A percentile compares a stretch with the other conserved stretches of the same genome.
Conservation (phyloP, 2,329 filamentous ascomycete genomes). For the Trichoderma atroviride region DNA sequence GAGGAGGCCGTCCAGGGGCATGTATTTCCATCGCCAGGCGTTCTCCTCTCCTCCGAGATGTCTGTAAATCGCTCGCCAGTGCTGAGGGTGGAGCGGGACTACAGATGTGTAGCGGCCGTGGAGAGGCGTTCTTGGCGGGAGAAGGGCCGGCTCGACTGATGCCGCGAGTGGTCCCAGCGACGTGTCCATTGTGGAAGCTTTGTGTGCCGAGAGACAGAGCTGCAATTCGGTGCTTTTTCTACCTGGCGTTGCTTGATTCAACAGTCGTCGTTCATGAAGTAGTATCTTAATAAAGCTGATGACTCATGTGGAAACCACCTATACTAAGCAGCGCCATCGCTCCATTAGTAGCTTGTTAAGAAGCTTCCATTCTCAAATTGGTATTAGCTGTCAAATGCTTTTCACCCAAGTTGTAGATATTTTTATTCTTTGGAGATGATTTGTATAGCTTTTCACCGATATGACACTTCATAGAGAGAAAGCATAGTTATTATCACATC, state of each 20-base stretch:
- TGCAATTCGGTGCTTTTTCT: background rate
- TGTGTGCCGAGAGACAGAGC: background rate
- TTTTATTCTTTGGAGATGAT: background rate
- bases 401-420: background rate
- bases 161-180: constrained; percentile 20
- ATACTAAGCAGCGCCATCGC: constrained; percentile 16
- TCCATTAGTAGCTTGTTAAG: background rate
- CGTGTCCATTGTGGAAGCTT: background rate
- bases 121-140: constrained; percentile 31
- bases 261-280: background rate
- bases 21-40: constrained; percentile 40
- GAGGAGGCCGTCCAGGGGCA: constrained; percentile 35
- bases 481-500: background rate
- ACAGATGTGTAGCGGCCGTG: constrained; percentile 39
- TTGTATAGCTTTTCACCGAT: background rate
- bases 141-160: constrained; percentile 20
- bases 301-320: constrained; percentile 14
- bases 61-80: constrained; percentile 37
- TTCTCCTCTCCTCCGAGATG: constrained; percentile 41
- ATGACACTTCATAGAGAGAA: background rate
- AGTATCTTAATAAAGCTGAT: background rate
- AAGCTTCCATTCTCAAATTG: background rate
- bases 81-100: constrained; percentile 34
- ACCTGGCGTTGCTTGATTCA: background rate
- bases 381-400: background rate